Evolutionary conservation across 169 alveolate genomes (phyloP).

Genomic region (Eimeria tenella): DNA sequence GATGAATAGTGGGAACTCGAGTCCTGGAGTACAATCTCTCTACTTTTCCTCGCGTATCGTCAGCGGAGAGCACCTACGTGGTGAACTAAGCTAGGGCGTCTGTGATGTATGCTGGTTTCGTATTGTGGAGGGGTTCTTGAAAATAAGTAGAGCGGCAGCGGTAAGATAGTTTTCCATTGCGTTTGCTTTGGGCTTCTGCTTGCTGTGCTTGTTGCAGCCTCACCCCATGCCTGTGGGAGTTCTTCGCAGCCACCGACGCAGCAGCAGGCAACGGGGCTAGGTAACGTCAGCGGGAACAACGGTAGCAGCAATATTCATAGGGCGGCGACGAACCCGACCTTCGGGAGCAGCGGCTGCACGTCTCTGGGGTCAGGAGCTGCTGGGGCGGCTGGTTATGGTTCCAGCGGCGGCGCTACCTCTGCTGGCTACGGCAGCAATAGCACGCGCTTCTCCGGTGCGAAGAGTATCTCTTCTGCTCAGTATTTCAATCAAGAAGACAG

Average conservation of each 20-base stretch:
- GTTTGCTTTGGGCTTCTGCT: not conserved
- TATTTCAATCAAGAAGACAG: conserved; percentile 56
- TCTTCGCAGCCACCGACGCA: conserved; percentile 43
- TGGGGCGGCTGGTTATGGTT: conserved; percentile 24
- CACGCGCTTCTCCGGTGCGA: conserved; percentile 76
- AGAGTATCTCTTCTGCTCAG: conserved; percentile 78
- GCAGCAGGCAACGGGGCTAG: conserved; percentile 42
- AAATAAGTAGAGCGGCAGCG: no score
- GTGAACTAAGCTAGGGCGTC: no score
- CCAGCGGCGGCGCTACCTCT: conserved; percentile 25
- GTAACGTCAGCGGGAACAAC: conserved; percentile 7
- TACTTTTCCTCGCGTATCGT: no score
- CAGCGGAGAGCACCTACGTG: no score
- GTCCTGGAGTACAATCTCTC: not conserved
- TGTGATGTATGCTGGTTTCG: no score
- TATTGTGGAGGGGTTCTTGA: no score
- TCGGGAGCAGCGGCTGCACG: conserved; percentile 46
- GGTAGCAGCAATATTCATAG: not conserved
- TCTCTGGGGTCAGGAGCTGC: conserved; percentile 2
- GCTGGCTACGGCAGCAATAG: conserved; percentile 51
- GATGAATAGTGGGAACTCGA: not conserved
- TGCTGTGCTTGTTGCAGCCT: not conserved
- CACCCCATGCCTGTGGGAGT: not conserved
- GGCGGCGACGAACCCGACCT: conserved; percentile 28
- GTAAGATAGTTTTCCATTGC: no score